Conservation (phyloP, 805 yeast species). For the Starmerella sp. region DNA sequence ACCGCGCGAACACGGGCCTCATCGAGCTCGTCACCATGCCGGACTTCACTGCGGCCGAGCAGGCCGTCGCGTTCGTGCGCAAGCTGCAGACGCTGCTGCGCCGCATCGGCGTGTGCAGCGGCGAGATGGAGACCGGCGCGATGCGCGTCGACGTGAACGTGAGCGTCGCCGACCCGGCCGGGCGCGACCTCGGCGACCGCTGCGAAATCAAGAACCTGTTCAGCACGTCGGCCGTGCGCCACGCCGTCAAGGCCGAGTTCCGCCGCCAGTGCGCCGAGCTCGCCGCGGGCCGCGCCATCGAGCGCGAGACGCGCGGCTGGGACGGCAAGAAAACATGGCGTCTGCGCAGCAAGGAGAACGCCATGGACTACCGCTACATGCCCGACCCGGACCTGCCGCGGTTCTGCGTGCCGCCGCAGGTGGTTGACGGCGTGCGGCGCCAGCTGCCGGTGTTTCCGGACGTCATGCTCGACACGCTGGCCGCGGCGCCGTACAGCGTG, state of each 20-base stretch:
- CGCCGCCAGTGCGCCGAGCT: constrained; percentile 50
- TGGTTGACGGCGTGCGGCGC: constrained; percentile 34
- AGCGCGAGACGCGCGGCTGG: constrained; percentile 86
- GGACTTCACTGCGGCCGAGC: constrained; percentile 54
- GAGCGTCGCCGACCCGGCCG: constrained; percentile 38
- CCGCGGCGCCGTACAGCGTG: constrained; percentile 41
- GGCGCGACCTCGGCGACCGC: constrained; percentile 38
- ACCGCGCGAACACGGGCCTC: constrained; percentile 75
- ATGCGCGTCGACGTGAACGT: constrained; percentile 90
- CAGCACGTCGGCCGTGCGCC: constrained; percentile 65
- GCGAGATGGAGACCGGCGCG: constrained; percentile 89
- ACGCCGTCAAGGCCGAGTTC: constrained; percentile 64
- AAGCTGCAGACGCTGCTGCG: constrained; percentile 66
- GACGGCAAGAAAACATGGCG: constrained; percentile 59
- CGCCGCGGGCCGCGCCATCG: constrained; percentile 30
- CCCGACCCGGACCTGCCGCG: constrained; percentile 85
- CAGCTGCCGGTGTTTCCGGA: constrained; percentile 52
- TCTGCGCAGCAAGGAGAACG: constrained; percentile 65
- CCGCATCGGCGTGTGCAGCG: constrained; percentile 64
- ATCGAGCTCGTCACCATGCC: constrained; percentile 90
- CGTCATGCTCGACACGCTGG: constrained; percentile 37
- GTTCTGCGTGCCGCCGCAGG: constrained; percentile 37
- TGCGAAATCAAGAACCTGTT: constrained; percentile 87
- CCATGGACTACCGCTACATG: constrained; percentile 82
- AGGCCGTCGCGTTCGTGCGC: constrained; percentile 67